phyloP scores from a whole-genome alignment of 129 eudicot genomes.

The Tagetes patula region DNA sequence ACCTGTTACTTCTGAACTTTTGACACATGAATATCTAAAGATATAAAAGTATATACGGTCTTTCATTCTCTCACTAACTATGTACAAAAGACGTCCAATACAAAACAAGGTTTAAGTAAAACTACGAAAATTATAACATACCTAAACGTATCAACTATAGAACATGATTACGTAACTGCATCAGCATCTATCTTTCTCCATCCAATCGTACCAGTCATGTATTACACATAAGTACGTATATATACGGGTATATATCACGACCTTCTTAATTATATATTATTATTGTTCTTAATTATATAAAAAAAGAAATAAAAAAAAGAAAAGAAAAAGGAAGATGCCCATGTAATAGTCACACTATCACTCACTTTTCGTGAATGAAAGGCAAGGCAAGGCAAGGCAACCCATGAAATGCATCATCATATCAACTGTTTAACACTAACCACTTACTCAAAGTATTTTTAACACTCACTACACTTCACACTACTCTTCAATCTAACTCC shows the following conservation, averaged over 20 bases:
- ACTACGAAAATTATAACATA: no score
- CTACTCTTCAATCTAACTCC: slow-evolving; percentile 43
- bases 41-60: no score
- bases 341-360: slow-evolving; percentile 49
- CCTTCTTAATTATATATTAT: neutral
- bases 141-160: no score
- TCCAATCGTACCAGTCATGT: neutral
- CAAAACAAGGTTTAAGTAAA: neutral
- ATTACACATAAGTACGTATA: neutral
- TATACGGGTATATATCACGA: no score
- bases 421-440: slow-evolving; percentile 45
- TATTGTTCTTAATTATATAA: neutral
- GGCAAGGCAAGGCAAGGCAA: slow-evolving; percentile 91
- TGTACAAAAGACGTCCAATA: no score
- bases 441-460: slow-evolving; percentile 72
- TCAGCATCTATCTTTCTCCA: neutral
- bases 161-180: neutral
- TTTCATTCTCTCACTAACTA: no score
- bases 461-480: slow-evolving; percentile 43
- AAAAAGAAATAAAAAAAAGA: neutral
- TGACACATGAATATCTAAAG: no score
- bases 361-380: slow-evolving; percentile 84
- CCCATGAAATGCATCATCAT: slow-evolving; percentile 55
- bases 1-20: no score
- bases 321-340: slow-evolving; percentile 40